Base-by-base conservation (phyloP, 305 asterid genomes). In the Coffea humblotiana region DNA sequence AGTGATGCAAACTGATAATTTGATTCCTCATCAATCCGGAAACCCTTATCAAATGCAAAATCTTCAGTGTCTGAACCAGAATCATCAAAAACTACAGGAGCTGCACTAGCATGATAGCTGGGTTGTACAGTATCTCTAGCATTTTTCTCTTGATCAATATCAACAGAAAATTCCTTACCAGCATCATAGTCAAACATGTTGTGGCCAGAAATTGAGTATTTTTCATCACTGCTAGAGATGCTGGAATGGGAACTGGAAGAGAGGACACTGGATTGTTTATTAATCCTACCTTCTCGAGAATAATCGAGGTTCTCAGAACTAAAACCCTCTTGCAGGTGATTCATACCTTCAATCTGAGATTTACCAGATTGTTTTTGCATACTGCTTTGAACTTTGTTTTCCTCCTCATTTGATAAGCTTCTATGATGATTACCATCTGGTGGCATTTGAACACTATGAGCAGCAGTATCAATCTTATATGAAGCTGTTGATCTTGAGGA, bases 31-130 rank as follows among this genome's bases (percentile, higher is more conserved):
- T 89, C 87, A 88, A 83, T 85, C 56, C 64, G 77, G 70, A 92
- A 88, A 79, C 88, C 90, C 21, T 78, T 43, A 82, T 81, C 84
- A 79, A 81, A 86, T 79, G 79, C 82, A 71, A 72, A 76, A 47
- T 80, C 77, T 56, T 74, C 91, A 80, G 87, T 93, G 78, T 90
- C 96, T 71, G 97, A 91, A 85, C 91, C 91, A 83, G 86, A 83
- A 63, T 88, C 89, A 79, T 92, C 96, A 86, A 86, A 90, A 80
- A 84, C 74, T 84, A 77, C 89, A 88, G 80, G 74, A 77, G 86
- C 85, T 82, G 81, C 89, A 75, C 82, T 71, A 79, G 81, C 90
- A 77, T 83, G 86, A 81, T 87, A 81, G 84, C 87, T 79, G 73
- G 81, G 79, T 83, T 81, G 74, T 27, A 81, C 82, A 40, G 86